phyloP scores from a whole-genome alignment of 176 grass and related monocot species.

The Raddia guianensis region DNA sequence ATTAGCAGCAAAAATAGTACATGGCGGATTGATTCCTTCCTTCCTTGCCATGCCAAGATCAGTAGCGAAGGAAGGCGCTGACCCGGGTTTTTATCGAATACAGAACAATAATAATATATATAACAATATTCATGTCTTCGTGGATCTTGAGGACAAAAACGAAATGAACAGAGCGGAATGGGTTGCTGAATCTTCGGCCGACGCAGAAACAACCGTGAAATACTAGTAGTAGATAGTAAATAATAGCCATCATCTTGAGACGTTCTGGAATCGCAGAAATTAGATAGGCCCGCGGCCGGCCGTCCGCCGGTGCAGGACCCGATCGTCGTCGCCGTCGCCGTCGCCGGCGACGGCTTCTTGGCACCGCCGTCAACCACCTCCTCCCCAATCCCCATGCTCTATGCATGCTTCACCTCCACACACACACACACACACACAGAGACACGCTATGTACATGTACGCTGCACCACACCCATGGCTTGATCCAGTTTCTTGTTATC shows the following conservation, averaged over 20 bases:
- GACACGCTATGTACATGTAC: conserved; percentile 27
- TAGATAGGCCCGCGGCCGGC: background rate
- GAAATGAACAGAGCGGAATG: conserved; percentile 4
- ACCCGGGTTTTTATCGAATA: background rate
- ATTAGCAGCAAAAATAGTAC: conserved; percentile 14
- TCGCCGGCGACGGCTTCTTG: background rate
- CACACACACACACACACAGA: background rate
- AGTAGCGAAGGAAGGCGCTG: background rate
- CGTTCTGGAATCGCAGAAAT: conserved; percentile 40
- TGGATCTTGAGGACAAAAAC: background rate
- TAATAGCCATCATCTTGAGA: conserved; percentile 20
- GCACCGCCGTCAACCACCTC: background rate
- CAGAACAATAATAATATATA: background rate
- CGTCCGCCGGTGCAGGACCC: background rate
- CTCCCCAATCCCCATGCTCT: background rate
- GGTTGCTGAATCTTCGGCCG: conserved; percentile 1
- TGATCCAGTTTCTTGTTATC: conserved; percentile 21
- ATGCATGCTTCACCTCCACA: conserved; percentile 15
- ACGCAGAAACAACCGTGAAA: background rate
- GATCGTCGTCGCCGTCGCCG: too few relatives aligned
- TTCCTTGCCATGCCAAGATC: conserved; percentile 1
- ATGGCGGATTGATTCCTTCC: background rate
- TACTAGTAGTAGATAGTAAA: background rate
- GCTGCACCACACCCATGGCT: background rate
- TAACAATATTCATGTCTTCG: background rate